These are phyloP conservation scores for Thelephora terrestris DNA, from an alignment of 1,284 basidiomycete species.

Conservation along the genomic window DNA sequence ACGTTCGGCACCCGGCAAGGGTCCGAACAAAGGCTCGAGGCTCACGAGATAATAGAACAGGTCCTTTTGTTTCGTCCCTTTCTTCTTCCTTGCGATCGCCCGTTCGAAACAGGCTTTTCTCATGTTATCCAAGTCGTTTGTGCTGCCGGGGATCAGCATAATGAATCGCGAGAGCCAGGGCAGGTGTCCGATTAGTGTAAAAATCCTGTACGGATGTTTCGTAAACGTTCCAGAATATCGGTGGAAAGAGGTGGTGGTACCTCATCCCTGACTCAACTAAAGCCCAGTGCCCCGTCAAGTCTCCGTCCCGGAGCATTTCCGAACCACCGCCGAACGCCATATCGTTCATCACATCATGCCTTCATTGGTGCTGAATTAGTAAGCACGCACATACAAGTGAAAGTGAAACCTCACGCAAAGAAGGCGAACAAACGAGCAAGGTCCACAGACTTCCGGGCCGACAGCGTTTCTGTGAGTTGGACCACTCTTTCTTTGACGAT, in stretches of 20 bases:
- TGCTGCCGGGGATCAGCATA: constrained; percentile 7
- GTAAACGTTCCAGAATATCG: background rate
- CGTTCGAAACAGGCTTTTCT: background rate
- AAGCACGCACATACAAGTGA: background rate
- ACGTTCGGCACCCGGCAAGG: too few relatives aligned
- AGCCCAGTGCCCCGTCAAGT: constrained; percentile 19
- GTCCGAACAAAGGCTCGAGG: background rate
- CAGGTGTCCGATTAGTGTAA: background rate
- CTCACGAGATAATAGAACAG: constrained; percentile 13
- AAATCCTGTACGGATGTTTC: background rate
- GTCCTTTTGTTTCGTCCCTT: constrained; percentile 8
- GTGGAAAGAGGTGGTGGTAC: background rate
- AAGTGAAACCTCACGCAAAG: constrained; percentile 5
- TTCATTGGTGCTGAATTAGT: background rate
- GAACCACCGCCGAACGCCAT: constrained; percentile 36
- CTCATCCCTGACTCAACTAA: background rate
- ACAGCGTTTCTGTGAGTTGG: constrained; percentile 1
- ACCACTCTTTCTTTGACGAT: background rate
- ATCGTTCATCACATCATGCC: constrained; percentile 6
- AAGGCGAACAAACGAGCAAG: constrained; percentile 2
- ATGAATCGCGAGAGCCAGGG: background rate
- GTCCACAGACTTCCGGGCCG: background rate
- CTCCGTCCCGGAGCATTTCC: constrained; percentile 30
- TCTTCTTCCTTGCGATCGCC: background rate
- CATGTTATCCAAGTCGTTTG: constrained; percentile 12